Conservation (phyloP, 345 rosid species). For the Euphorbia peplus region DNA sequence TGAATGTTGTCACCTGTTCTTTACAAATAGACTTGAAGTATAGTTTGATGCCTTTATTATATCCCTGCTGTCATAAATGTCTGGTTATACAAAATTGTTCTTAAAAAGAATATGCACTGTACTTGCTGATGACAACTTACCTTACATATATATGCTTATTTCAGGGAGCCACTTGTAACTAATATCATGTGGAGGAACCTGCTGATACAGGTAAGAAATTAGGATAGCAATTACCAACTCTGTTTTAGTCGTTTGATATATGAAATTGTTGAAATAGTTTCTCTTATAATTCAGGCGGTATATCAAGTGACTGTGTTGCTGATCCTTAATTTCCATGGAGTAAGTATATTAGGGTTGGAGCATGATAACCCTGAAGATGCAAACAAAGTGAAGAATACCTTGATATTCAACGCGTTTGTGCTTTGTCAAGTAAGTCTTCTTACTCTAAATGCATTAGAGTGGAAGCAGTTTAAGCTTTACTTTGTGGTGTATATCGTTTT, state of each 20-base stretch:
- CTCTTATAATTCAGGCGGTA: conserved; percentile 25
- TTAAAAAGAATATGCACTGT: neutral
- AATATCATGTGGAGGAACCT: conserved; percentile 40
- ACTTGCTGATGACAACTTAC: neutral
- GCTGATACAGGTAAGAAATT: conserved; percentile 24
- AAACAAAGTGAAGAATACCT: conserved; percentile 30
- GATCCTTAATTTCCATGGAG: conserved; percentile 30
- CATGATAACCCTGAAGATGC: conserved; percentile 14
- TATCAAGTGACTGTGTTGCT: conserved; percentile 32
- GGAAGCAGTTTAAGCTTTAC: neutral
- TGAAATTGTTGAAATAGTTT: neutral
- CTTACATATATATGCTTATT: neutral
- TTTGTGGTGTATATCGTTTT: neutral
- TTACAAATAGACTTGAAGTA: too few species aligned
- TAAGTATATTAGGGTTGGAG: conserved; percentile 22
- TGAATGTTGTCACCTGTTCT: too few species aligned
- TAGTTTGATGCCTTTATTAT: too few species aligned
- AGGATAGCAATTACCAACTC: too few species aligned
- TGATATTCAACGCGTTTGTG: conserved; percentile 39
- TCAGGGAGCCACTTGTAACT: conserved; percentile 35
- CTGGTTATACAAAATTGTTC: neutral
- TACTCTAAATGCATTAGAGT: neutral
- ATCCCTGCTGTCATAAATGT: too few species aligned
- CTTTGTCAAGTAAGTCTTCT: conserved; percentile 29
- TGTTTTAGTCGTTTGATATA: neutral